A percentile compares a stretch with the other conserved stretches of the same genome.
Conservation (phyloP, 768 basidiomycete genomes). For the Gloeopeniophorella convolvens region DNA sequence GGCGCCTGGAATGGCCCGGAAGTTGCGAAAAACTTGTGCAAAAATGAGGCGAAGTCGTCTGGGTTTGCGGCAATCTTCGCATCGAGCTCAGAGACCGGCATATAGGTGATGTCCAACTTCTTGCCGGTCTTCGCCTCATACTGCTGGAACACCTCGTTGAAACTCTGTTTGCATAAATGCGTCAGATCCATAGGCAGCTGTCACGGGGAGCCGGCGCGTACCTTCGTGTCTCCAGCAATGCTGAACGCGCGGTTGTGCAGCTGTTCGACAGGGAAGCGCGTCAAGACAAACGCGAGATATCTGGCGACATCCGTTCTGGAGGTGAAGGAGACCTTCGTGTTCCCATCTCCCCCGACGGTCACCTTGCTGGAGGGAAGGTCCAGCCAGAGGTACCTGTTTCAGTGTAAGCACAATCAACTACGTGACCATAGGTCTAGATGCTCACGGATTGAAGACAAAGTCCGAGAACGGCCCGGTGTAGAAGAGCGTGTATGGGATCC, state of each 20-base stretch:
- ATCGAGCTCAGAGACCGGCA: conserved; percentile 11
- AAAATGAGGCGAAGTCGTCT: neutral
- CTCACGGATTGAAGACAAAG: conserved; percentile 7
- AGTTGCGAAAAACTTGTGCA: conserved; percentile 14
- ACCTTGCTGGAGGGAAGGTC: conserved; percentile 19
- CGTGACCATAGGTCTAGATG: neutral
- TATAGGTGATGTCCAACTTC: conserved; percentile 18
- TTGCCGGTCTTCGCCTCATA: conserved; percentile 18
- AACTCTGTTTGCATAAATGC: too few relatives aligned
- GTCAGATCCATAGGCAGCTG: too few relatives aligned
- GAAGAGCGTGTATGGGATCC: conserved; percentile 13
- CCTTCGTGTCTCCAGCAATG: conserved; percentile 13
- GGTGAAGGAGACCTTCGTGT: conserved; percentile 14
- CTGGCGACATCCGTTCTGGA: conserved; percentile 20
- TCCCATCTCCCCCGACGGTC: conserved; percentile 16
- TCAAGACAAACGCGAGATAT: conserved; percentile 18
- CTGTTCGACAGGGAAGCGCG: conserved; percentile 8
- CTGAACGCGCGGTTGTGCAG: conserved; percentile 10
- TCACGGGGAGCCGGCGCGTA: too few relatives aligned
- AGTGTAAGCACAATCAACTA: neutral
- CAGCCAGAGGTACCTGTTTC: conserved; percentile 8
- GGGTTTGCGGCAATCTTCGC: conserved; percentile 10
- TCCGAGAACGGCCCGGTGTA: conserved; percentile 21
- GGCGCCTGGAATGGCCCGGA: too few relatives aligned
- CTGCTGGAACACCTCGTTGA: conserved; percentile 19